Evolutionary conservation across 1,284 basidiomycete genomes (phyloP).

Genomic region (Meira miltonrushii): DNA sequence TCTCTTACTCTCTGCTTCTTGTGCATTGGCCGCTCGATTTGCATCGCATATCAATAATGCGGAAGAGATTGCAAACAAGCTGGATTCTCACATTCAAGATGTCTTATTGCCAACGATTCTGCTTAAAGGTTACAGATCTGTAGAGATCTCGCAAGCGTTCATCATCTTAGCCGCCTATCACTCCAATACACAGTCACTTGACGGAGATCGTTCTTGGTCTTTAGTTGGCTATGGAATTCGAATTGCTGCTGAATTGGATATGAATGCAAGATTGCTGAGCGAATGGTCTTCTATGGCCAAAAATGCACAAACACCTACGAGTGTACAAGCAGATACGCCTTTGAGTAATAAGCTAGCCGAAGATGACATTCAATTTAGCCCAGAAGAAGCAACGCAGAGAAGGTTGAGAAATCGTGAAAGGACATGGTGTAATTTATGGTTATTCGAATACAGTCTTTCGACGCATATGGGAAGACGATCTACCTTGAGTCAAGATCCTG

Average conservation of each 20-base stretch:
- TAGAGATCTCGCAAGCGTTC: conserved; percentile 8
- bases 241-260: conserved; percentile 33
- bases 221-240: conserved; percentile 29
- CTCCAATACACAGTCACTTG: neutral
- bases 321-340: conserved; percentile 4
- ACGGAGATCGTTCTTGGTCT: conserved; percentile 30
- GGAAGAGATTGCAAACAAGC: neutral
- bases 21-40: conserved; percentile 11
- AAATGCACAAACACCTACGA: neutral
- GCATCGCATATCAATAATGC: neutral
- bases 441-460: conserved; percentile 31
- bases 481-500: conserved; percentile 30
- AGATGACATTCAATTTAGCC: neutral
- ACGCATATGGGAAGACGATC: conserved; percentile 34
- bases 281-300: neutral
- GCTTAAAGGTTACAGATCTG: conserved; percentile 8
- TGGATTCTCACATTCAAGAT: conserved; percentile 5
- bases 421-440: conserved; percentile 35
- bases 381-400: conserved; percentile 5
- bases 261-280: conserved; percentile 19
- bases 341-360: neutral
- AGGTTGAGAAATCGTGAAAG: conserved; percentile 11
- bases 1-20: conserved; percentile 18
- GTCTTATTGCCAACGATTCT: conserved; percentile 4
- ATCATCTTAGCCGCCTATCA: conserved; percentile 12